A percentile compares a stretch with the other conserved stretches of the same genome.
phyloP scores from a whole-genome alignment of 2,329 filamentous ascomycete species.

The Neofusicoccum kwambonambiense region DNA sequence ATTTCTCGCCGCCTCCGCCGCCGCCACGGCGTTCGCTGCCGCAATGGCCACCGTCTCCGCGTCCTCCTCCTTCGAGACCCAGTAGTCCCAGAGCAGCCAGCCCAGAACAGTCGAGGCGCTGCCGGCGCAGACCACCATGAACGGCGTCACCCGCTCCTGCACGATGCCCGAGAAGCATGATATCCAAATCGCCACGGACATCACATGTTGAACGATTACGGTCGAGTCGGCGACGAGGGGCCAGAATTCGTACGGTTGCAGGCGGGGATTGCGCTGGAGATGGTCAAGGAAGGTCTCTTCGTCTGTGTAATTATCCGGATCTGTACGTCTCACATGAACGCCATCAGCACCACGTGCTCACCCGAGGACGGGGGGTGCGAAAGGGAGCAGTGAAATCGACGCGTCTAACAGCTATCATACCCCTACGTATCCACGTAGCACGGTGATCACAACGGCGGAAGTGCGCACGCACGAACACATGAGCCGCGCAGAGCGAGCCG shows the following conservation, averaged over 20 bases:
- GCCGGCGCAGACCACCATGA: constrained; percentile 83
- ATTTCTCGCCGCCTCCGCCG: constrained; percentile 2
- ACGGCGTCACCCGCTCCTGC: constrained; percentile 80
- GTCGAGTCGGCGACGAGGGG: constrained; percentile 91
- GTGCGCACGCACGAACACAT: background rate
- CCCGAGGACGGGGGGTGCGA: background rate
- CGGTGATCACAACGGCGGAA: no score
- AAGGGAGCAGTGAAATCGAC: no score
- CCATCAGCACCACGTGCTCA: background rate
- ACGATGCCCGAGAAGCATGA: constrained; percentile 92
- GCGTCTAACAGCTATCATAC: no score
- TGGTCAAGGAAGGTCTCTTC: constrained; percentile 95
- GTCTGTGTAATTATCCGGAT: constrained; percentile 99
- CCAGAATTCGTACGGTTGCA: constrained; percentile 98
- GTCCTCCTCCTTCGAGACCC: constrained; percentile 73
- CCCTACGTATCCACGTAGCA: no score
- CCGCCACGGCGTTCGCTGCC: constrained; percentile 23
- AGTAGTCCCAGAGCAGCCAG: constrained; percentile 89
- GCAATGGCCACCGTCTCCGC: constrained; percentile 34
- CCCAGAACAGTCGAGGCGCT: constrained; percentile 80
- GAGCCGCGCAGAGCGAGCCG: background rate
- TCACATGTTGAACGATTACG: constrained; percentile 95
- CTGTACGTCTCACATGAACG: constrained; percentile 46
- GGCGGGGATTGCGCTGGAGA: constrained; percentile 86
- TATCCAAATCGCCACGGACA: constrained; percentile 89